Evolutionary conservation across 2,329 filamentous ascomycete genomes (phyloP).

Genomic region (Beauveria sp.): DNA sequence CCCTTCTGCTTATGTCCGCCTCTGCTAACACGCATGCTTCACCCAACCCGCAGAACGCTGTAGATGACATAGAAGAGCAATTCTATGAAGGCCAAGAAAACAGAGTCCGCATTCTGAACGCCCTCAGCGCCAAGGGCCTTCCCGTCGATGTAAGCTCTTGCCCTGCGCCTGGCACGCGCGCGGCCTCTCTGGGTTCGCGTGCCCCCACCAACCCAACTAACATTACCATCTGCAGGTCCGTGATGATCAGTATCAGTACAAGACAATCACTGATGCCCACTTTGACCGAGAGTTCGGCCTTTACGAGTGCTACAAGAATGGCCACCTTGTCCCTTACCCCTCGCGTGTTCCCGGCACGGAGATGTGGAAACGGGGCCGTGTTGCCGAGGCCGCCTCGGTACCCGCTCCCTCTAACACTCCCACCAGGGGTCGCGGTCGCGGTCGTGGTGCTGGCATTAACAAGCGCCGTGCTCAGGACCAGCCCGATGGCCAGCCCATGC

Average conservation of each 20-base stretch:
- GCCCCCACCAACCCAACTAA: constrained; percentile 3
- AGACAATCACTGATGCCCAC: constrained; percentile 36
- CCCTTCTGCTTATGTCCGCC: constrained; percentile 14
- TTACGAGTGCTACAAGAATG: constrained; percentile 33
- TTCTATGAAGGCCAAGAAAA: constrained; percentile 39
- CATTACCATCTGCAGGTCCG: constrained; percentile 24
- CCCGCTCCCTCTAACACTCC: constrained; percentile 19
- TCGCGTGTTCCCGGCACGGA: constrained; percentile 35
- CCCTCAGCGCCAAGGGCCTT: constrained; percentile 34
- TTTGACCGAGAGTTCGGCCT: constrained; percentile 34
- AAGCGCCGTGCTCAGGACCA: constrained; percentile 47
- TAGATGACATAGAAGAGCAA: constrained; percentile 31
- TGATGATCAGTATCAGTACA: constrained; percentile 39
- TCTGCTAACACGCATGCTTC: constrained; percentile 3
- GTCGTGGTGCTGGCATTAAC: constrained; percentile 21
- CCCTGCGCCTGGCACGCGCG: constrained; percentile 10
- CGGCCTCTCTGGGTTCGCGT: constrained; percentile 12
- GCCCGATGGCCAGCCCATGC: constrained; percentile 39
- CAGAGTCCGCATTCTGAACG: constrained; percentile 36
- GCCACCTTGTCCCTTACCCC: constrained; percentile 37
- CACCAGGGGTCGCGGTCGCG: constrained; percentile 26
- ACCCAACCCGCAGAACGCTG: constrained; percentile 25
- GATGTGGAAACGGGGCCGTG: constrained; percentile 30
- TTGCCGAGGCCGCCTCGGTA: constrained; percentile 30
- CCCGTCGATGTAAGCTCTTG: constrained; percentile 41